Conservation (phyloP, 352 stramenopile species). For the Pythium grandisporangium region DNA sequence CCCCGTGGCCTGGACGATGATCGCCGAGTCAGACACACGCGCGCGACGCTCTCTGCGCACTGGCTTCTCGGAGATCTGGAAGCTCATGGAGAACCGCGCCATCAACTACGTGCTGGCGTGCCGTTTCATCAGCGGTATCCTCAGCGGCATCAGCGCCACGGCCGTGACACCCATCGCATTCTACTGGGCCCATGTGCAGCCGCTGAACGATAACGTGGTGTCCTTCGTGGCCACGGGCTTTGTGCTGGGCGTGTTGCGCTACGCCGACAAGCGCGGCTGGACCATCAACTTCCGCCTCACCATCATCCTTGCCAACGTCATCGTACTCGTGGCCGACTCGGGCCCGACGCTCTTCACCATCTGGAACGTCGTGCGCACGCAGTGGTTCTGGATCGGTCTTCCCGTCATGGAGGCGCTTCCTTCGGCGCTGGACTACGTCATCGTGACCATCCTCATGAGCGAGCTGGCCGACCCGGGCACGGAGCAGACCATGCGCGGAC, state of each 20-base stretch:
- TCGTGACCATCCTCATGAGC: conserved; percentile 30
- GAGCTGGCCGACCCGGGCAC: conserved; percentile 36
- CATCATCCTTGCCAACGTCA: conserved; percentile 21
- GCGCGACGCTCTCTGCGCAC: conserved; percentile 12
- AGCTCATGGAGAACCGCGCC: conserved; percentile 21
- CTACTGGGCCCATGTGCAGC: conserved; percentile 41
- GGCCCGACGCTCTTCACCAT: conserved; percentile 38
- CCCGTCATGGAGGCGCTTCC: conserved; percentile 45
- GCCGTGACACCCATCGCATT: conserved; percentile 30
- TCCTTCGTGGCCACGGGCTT: conserved; percentile 27
- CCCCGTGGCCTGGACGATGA: conserved; percentile 20
- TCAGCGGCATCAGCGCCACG: conserved; percentile 23
- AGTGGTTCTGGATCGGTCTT: conserved; percentile 61
- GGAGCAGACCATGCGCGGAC: conserved; percentile 17
- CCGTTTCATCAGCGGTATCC: conserved; percentile 29
- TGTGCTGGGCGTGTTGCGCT: conserved; percentile 17
- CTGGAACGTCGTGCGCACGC: conserved; percentile 48
- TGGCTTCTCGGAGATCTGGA: conserved; percentile 21
- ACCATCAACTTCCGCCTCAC: conserved; percentile 26
- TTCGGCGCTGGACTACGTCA: conserved; percentile 39
- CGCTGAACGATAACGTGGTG: conserved; percentile 45
- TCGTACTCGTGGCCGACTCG: conserved; percentile 28
- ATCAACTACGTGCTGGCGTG: conserved; percentile 30
- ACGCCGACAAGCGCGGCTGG: conserved; percentile 29
- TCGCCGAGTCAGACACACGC: conserved; percentile 7